phyloP scores from a whole-genome alignment of 805 yeast genomes.

The Kuraishia molischiana region DNA sequence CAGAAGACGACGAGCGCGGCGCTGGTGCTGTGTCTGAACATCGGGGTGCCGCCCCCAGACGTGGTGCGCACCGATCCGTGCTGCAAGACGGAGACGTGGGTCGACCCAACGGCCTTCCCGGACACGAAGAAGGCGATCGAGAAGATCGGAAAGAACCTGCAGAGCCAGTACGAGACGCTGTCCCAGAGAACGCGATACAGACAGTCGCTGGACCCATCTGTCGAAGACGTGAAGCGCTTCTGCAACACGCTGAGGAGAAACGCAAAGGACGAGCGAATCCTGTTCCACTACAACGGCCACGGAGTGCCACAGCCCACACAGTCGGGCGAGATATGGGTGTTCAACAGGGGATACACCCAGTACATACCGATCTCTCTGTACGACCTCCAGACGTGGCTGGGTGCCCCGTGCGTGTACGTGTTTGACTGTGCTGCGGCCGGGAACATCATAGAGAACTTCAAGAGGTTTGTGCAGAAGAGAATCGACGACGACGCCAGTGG shows the following conservation, averaged over 20 bases:
- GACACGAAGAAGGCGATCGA: constrained; percentile 90
- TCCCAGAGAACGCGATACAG: constrained; percentile 84
- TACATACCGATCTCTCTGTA: constrained; percentile 94
- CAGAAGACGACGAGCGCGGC: constrained; percentile 94
- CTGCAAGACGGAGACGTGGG: constrained; percentile 88
- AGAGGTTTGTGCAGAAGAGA: constrained; percentile 81
- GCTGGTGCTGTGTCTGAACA: constrained; percentile 75
- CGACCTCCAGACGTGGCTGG: constrained; percentile 94
- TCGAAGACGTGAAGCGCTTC: constrained; percentile 87
- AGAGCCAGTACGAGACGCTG: constrained; percentile 81
- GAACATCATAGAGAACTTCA: constrained; percentile 81
- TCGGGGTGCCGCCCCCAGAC: constrained; percentile 98
- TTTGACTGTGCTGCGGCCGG: constrained; percentile 95
- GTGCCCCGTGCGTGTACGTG: constrained; percentile 94
- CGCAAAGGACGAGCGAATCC: constrained; percentile 86
- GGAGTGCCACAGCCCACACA: constrained; percentile 98
- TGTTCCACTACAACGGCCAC: constrained; percentile 96
- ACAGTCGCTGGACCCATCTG: constrained; percentile 88
- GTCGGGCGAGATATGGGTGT: constrained; percentile 97
- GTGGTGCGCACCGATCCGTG: constrained; percentile 87
- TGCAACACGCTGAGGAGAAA: constrained; percentile 82
- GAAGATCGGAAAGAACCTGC: constrained; percentile 80
- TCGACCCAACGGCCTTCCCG: constrained; percentile 72
- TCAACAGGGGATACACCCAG: constrained; percentile 94
- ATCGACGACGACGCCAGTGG: constrained; percentile 76